A percentile compares a stretch with the other conserved stretches of the same genome.
Conservation (phyloP, 176 grass and related monocot genomes). For the Metroxylon sagu region DNA sequence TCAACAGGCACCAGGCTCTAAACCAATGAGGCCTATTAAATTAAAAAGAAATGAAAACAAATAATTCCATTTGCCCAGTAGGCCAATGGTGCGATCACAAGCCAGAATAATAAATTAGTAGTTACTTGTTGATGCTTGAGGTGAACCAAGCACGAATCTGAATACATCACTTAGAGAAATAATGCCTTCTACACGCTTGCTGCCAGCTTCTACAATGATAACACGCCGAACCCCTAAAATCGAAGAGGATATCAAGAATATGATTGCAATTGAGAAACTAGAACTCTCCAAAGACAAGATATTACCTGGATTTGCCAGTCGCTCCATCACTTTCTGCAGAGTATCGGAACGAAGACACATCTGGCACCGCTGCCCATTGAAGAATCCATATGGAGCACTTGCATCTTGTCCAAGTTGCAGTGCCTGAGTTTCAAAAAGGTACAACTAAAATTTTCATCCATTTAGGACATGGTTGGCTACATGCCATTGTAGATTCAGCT, state of each 20-base stretch:
- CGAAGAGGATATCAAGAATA: background rate
- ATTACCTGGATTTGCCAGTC: conserved; percentile 12
- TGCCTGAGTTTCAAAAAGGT: conserved; percentile 30
- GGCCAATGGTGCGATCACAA: too few species aligned
- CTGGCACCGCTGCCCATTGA: background rate
- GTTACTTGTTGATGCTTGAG: conserved; percentile 1
- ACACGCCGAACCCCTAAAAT: conserved; percentile 73
- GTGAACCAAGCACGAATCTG: conserved; percentile 71
- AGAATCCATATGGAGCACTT: conserved; percentile 33
- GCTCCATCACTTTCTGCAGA: conserved; percentile 17
- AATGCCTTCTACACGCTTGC: conserved; percentile 95
- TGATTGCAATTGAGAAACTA: background rate
- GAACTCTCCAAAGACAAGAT: conserved; percentile 1
- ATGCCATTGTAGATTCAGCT: too few species aligned
- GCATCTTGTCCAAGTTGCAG: conserved; percentile 89
- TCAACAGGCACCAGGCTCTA: too few species aligned
- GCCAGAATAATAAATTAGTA: too few species aligned
- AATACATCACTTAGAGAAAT: conserved; percentile 86
- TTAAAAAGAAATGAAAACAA: too few species aligned
- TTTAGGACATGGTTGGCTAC: too few species aligned
- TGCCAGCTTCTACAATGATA: conserved; percentile 95
- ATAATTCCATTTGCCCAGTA: too few species aligned
- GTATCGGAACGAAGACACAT: background rate
- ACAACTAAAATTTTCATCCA: too few species aligned
- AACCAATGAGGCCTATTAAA: too few species aligned